Conservation (phyloP, 2,329 filamentous ascomycete species). For the Trichothecium roseum region DNA sequence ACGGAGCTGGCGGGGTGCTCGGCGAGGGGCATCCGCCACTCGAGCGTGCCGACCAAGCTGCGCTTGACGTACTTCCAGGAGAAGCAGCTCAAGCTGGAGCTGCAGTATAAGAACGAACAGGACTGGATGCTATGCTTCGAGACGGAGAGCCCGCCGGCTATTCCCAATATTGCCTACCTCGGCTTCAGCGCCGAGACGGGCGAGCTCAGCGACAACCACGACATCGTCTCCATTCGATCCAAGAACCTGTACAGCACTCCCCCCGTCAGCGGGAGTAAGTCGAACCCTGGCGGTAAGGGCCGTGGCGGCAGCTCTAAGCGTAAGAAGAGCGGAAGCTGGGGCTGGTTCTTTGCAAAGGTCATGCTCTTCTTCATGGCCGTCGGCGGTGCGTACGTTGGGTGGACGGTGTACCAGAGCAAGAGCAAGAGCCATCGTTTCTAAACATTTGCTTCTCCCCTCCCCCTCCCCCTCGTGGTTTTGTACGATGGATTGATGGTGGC, state of each 20-base stretch:
- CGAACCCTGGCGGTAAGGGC: slow-evolving; percentile 23
- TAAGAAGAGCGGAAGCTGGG: slow-evolving; percentile 40
- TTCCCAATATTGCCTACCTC: slow-evolving; percentile 68
- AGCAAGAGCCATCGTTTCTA: slow-evolving; percentile 50
- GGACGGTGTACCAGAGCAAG: slow-evolving; percentile 67
- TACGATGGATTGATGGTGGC: no score
- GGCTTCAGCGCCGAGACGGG: slow-evolving; percentile 84
- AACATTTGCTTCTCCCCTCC: no score
- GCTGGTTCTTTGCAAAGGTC: slow-evolving; percentile 67
- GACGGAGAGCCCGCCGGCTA: slow-evolving; percentile 56
- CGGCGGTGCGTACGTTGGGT: slow-evolving; percentile 75
- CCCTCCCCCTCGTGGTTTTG: no score
- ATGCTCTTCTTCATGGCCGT: slow-evolving; percentile 61
- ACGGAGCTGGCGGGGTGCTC: slow-evolving; percentile 93
- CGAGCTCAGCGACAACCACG: slow-evolving; percentile 94
- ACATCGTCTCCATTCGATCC: slow-evolving; percentile 78
- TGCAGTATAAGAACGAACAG: slow-evolving; percentile 86
- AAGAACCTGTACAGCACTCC: slow-evolving; percentile 74
- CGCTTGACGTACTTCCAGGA: slow-evolving; percentile 95
- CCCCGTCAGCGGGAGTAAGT: slow-evolving; percentile 27
- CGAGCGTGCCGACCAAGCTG: slow-evolving; percentile 71
- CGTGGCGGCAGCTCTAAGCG: slow-evolving; percentile 16
- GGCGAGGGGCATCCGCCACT: slow-evolving; percentile 78
- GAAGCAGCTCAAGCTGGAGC: slow-evolving; percentile 77
- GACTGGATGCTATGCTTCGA: slow-evolving; percentile 83